phyloP scores from a whole-genome alignment of 371 early-diverging fungal species.

The Syncephalastrum contaminatum region DNA sequence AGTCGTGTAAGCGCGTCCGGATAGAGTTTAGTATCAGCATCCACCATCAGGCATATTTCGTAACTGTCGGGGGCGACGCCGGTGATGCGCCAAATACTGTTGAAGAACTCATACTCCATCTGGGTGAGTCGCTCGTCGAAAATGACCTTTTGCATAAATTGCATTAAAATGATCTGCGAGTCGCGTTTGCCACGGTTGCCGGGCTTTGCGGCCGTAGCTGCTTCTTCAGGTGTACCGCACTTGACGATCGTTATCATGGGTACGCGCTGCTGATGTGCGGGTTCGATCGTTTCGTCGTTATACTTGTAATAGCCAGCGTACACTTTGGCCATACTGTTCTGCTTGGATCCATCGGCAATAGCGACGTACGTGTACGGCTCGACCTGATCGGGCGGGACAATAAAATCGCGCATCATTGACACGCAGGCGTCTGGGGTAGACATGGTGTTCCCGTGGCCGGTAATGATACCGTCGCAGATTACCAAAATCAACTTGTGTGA shows the following conservation, averaged over 20 bases:
- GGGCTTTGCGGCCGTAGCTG: constrained; percentile 65
- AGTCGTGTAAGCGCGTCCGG: constrained; percentile 76
- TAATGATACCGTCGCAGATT: constrained; percentile 88
- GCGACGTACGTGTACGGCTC: constrained; percentile 85
- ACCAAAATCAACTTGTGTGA: constrained; percentile 91
- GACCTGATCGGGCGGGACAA: constrained; percentile 67
- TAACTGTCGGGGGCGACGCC: constrained; percentile 83
- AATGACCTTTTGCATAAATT: constrained; percentile 92
- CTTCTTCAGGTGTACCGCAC: constrained; percentile 84
- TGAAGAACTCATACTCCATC: constrained; percentile 95
- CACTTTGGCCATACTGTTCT: constrained; percentile 95
- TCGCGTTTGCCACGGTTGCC: constrained; percentile 99
- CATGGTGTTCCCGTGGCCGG: constrained; percentile 75
- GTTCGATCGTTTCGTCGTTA: constrained; percentile 53
- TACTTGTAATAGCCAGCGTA: constrained; percentile 89
- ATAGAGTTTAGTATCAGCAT: constrained; percentile 93
- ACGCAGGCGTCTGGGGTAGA: constrained; percentile 83
- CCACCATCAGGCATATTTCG: constrained; percentile 94
- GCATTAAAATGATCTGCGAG: constrained; percentile 97
- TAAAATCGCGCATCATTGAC: constrained; percentile 82
- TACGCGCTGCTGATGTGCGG: constrained; percentile 55
- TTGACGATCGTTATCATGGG: constrained; percentile 93
- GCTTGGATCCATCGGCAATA: constrained; percentile 90
- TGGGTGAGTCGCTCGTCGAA: constrained; percentile 95
- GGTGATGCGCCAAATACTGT: constrained; percentile 77